Evolutionary conservation across 345 rosid genomes (phyloP), one percentile per base, ranked within the genome.

Genomic region (Syzygium aqueum): DNA sequence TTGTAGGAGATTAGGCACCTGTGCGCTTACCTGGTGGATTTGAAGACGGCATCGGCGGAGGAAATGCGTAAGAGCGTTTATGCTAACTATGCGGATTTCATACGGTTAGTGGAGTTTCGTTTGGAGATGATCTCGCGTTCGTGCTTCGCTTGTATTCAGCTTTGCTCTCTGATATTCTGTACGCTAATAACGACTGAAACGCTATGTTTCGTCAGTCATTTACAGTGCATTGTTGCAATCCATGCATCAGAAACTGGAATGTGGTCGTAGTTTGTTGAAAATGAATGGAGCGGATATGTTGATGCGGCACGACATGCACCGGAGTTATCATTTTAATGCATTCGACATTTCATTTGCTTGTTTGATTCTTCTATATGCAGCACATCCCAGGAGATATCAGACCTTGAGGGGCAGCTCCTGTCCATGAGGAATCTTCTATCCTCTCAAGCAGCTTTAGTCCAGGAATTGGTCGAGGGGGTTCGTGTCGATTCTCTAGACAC

Each of bases 11-110:
- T 97, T 77, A 94, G 87, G 90, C 97, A 93, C 88, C 53, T 93
- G 85, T 92, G 94, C 78, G 91, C 94, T 80, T 86, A 91, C 88
- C 96, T 97, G 33, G 88, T 92, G 51, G 98, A 95, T 59, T 87
- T 97, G 65, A 96, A 95, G 96, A 97, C 93, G 92, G 98, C 98
- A 8, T 97, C 98, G 52, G 98, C 98, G 1, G 99, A 97, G 92
- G 99, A 97, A 94, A 97, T 97, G 99, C 98, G 98, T 84, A 95
- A 85, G 87, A 93, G 98, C 87, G 99, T 96, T 89, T 97, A 95
- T 85, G 99, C 98, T 23, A 97, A 97, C 91, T 97, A 96, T 87
- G 90, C 93, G 19, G 98, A 98, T 82, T 97, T 97, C 88, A 97
- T 97, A 84, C 92, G 95, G 98, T 93, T 57, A 84, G 87, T 84